These are phyloP conservation scores for Dendrobium huoshanense DNA, from an alignment of 106 monocot genomes.

Conservation along the genomic window DNA sequence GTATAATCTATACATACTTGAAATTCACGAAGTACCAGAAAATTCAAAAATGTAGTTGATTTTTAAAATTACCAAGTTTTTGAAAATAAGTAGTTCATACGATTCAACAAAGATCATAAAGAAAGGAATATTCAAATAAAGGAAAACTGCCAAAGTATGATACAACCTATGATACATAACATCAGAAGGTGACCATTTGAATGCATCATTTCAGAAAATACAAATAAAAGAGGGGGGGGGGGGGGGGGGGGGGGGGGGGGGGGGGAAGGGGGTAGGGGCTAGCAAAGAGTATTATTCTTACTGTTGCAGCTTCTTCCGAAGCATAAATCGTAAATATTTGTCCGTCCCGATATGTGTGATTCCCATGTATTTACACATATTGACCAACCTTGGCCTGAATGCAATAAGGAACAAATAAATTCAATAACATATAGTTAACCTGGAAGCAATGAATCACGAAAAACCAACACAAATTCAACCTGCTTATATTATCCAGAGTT, in stretches of 20 bases:
- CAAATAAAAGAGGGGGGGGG: not conserved
- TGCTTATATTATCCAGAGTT: conserved; percentile 95
- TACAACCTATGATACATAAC: not conserved
- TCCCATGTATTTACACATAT: conserved; percentile 99
- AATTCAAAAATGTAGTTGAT: not conserved
- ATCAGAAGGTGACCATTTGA: not conserved
- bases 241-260: not conserved
- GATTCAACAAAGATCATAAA: not conserved
- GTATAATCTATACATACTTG: not conserved
- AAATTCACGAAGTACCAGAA: not conserved
- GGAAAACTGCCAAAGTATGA: not conserved
- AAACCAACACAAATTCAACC: conserved; percentile 31
- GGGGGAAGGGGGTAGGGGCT: no score
- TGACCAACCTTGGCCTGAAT: conserved; percentile 84
- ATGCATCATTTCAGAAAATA: not conserved
- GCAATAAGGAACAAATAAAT: conserved; percentile 1
- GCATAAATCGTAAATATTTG: conserved; percentile 78
- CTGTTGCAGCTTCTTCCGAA: conserved; percentile 71
- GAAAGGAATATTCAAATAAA: not conserved
- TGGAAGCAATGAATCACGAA: not conserved
- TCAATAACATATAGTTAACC: not conserved
- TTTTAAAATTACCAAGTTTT: not conserved
- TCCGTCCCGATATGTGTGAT: conserved; percentile 88
- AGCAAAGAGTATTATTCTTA: conserved; percentile 20
- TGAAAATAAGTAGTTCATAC: not conserved